Evolutionary conservation across 2,329 filamentous ascomycete genomes (phyloP).

Genomic region (Curvularia spicifera): DNA sequence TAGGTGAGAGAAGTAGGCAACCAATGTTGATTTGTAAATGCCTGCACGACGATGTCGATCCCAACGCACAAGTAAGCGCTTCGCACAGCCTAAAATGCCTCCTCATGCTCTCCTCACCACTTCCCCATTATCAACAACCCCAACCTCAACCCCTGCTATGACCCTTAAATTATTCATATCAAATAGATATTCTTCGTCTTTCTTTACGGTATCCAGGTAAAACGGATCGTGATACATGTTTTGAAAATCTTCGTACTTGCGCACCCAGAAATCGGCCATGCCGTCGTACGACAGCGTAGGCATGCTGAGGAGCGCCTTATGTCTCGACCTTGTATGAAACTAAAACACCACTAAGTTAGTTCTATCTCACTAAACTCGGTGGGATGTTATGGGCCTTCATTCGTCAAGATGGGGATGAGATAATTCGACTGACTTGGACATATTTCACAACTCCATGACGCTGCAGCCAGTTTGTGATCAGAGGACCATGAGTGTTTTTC

Average conservation of each 20-base stretch:
- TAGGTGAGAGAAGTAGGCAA: too few relatives aligned
- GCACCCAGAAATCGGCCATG: constrained; percentile 37
- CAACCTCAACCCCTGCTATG: background rate
- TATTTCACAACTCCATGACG: too few relatives aligned
- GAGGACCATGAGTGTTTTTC: constrained; percentile 31
- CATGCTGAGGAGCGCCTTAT: constrained; percentile 8
- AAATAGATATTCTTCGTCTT: constrained; percentile 32
- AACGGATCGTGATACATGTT: background rate
- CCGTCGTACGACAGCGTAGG: constrained; percentile 28
- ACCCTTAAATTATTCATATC: constrained; percentile 14
- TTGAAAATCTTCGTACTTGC: constrained; percentile 29
- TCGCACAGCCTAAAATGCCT: background rate
- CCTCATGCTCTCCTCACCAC: background rate
- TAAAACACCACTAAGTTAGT: too few relatives aligned
- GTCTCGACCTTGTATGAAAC: too few relatives aligned
- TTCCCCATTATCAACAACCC: background rate
- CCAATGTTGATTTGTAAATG: too few relatives aligned
- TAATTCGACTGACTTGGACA: too few relatives aligned
- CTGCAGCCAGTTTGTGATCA: constrained; percentile 17
- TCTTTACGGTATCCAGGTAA: background rate
- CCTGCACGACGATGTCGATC: too few relatives aligned
- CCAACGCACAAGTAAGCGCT: background rate
- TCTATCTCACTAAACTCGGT: too few relatives aligned
- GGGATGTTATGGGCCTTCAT: too few relatives aligned
- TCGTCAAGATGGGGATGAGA: too few relatives aligned